These are phyloP conservation scores for Blastocystis sp. DNA, from an alignment of 352 stramenopile species.

Conservation along the genomic window DNA sequence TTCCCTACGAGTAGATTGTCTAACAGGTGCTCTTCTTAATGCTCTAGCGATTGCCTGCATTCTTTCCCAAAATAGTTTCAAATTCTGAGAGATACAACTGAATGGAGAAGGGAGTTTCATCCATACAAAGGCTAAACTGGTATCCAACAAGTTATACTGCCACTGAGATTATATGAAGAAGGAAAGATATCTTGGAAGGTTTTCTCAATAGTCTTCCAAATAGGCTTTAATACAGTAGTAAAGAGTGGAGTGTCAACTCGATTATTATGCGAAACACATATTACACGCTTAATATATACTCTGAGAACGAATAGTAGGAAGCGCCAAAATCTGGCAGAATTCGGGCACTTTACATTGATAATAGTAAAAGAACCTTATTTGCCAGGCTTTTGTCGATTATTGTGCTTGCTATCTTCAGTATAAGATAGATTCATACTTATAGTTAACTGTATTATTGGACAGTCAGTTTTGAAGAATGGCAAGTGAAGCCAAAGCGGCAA, in stretches of 20 bases:
- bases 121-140: no score
- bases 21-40: background rate
- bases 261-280: no score
- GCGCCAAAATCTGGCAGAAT: no score
- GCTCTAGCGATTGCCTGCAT: constrained; percentile 44
- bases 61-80: background rate
- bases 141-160: no score
- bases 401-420: constrained; percentile 13
- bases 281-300: no score
- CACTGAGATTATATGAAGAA: no score
- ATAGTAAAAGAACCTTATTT: background rate
- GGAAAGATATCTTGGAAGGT: no score
- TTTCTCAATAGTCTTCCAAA: no score
- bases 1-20: constrained; percentile 7
- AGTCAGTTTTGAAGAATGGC: constrained; percentile 39
- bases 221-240: no score
- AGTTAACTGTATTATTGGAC: background rate
- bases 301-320: no score
- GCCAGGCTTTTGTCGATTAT: background rate
- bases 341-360: no score
- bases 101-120: constrained; percentile 32
- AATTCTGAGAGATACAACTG: background rate
- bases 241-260: no score
- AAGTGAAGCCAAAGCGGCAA: constrained; percentile 16
- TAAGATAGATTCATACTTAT: background rate